Percentiles rank a stretch among this genome's conserved stretches.
Conservation (phyloP, 108 stramenopile genomes). For the Pseudonitzschia delicatissima region DNA sequence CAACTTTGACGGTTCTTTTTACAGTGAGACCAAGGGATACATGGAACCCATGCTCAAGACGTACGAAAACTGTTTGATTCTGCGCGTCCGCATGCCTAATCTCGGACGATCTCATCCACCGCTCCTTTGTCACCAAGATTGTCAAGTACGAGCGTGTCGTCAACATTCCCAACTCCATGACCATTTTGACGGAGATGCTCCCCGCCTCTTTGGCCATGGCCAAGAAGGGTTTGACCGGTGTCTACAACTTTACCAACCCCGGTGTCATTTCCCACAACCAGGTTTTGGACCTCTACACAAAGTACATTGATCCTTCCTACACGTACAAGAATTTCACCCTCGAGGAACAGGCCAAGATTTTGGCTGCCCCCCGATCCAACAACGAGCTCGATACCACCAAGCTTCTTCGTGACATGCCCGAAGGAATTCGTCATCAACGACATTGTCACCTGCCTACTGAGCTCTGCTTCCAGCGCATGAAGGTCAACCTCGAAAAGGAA, state of each 20-base stretch:
- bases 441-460: slow-evolving; percentile 91
- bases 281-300: slow-evolving; percentile 95
- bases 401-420: slow-evolving; percentile 90
- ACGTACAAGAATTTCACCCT: slow-evolving; percentile 95
- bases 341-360: slow-evolving; percentile 90
- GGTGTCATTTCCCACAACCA: slow-evolving; percentile 99
- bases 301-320: slow-evolving; percentile 98
- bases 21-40: slow-evolving; percentile 97
- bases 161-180: slow-evolving; percentile 99
- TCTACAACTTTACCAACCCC: slow-evolving; percentile 99
- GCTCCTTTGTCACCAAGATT: slow-evolving; percentile 99
- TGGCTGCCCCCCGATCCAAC: slow-evolving; percentile 97
- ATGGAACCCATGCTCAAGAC: slow-evolving; percentile 94
- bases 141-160: slow-evolving; percentile 96
- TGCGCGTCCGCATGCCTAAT: slow-evolving; percentile 99
- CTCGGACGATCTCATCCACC: slow-evolving; percentile 93
- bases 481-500: slow-evolving; percentile 80
- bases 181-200: slow-evolving; percentile 95
- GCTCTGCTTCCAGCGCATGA: slow-evolving; percentile 94
- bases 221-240: slow-evolving; percentile 85
- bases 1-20: slow-evolving; percentile 98
- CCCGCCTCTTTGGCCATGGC: slow-evolving; percentile 94
- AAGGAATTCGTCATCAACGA: slow-evolving; percentile 83
- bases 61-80: slow-evolving; percentile 83
- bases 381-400: slow-evolving; percentile 97